Percentiles rank a stretch among this genome's conserved stretches.
Conservation (phyloP, 805 yeast species). For the Suhomyces tanzawaensis region DNA sequence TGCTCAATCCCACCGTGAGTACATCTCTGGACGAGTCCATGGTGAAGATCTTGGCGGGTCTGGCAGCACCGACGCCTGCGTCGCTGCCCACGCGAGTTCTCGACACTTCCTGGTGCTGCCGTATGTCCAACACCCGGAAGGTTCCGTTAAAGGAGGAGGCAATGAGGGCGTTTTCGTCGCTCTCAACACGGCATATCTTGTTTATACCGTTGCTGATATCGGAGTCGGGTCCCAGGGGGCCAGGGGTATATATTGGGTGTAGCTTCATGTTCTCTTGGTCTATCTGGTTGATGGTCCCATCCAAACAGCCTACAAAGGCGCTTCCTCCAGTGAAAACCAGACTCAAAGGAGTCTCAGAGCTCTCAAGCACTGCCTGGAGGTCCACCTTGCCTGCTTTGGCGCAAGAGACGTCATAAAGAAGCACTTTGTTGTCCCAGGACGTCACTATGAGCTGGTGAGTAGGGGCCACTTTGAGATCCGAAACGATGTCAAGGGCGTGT, state of each 20-base stretch:
- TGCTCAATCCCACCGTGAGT: slow-evolving; percentile 54
- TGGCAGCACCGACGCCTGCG: slow-evolving; percentile 17
- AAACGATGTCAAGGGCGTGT: slow-evolving; percentile 37
- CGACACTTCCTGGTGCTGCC: slow-evolving; percentile 14
- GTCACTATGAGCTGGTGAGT: slow-evolving; percentile 44
- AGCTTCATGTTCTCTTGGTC: slow-evolving; percentile 41
- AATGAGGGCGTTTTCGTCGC: slow-evolving; percentile 19
- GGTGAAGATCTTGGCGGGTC: slow-evolving; percentile 49
- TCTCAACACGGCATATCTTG: slow-evolving; percentile 10
- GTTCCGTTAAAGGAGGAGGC: slow-evolving; percentile 65
- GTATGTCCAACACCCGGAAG: slow-evolving; percentile 47
- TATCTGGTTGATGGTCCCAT: slow-evolving; percentile 51
- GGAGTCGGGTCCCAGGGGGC: background rate
- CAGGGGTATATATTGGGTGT: background rate
- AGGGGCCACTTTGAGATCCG: slow-evolving; percentile 42
- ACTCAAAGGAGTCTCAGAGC: slow-evolving; percentile 24
- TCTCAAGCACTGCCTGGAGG: slow-evolving; percentile 7
- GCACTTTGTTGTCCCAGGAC: slow-evolving; percentile 56
- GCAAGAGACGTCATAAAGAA: slow-evolving; percentile 39
- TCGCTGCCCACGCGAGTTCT: slow-evolving; percentile 3
- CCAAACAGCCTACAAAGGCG: slow-evolving; percentile 49
- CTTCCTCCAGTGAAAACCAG: slow-evolving; percentile 25
- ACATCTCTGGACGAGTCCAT: slow-evolving; percentile 52
- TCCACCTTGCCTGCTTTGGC: background rate
- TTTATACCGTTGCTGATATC: slow-evolving; percentile 15